A percentile compares a stretch with the other conserved stretches of the same genome.
Evolutionary conservation across 345 rosid species (phyloP).

Genomic region (Eucalyptus polybractea): DNA sequence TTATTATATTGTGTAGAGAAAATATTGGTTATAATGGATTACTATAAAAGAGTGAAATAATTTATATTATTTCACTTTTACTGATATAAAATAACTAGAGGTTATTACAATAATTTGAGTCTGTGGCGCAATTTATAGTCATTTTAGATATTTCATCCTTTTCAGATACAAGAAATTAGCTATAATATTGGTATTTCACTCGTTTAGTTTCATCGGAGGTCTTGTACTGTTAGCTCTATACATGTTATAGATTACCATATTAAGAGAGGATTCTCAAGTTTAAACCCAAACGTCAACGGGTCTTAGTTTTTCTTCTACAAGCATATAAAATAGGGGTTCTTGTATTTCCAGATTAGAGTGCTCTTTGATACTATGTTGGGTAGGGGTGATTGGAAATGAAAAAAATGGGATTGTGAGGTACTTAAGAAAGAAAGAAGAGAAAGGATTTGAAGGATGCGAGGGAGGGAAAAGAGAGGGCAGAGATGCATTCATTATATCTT

Average conservation of each 20-base stretch:
- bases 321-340: neutral
- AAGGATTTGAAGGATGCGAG: neutral
- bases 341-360: neutral
- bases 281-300: neutral
- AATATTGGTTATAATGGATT: neutral
- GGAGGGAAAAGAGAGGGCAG: neutral
- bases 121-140: too few relatives aligned
- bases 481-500: neutral
- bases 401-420: neutral
- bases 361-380: neutral
- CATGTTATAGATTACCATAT: neutral
- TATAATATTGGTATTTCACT: neutral
- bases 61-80: neutral
- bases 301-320: neutral
- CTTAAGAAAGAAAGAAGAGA: neutral
- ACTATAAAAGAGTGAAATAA: neutral
- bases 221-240: neutral
- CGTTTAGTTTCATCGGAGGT: neutral
- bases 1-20: neutral
- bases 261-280: neutral
- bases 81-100: too few relatives aligned
- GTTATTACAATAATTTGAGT: too few relatives aligned
- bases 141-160: neutral
- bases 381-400: neutral
- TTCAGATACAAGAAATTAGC: too few relatives aligned